Conservation (phyloP, 169 alveolate genomes). For the Plasmodium inui region DNA sequence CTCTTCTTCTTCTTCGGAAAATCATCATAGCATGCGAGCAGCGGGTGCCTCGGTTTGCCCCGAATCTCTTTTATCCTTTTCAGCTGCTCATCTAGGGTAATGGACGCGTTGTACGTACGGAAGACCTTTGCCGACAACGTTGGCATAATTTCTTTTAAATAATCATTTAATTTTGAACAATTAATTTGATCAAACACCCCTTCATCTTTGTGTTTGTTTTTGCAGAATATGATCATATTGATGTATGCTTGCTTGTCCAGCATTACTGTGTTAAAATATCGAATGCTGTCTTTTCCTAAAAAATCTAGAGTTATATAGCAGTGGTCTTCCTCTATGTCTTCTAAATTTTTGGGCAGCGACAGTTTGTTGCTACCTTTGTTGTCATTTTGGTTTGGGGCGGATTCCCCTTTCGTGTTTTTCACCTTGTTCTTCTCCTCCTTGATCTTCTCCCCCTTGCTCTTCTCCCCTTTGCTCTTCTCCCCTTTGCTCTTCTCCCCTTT, state of each 20-base stretch:
- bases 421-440: not conserved
- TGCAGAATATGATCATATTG: conserved; percentile 87
- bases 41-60: conserved; percentile 20
- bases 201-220: conserved; percentile 91
- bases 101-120: conserved; percentile 99
- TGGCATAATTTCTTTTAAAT: conserved; percentile 96
- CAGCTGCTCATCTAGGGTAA: conserved; percentile 95
- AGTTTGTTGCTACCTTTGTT: conserved; percentile 71
- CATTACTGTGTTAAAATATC: conserved; percentile 95
- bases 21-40: conserved; percentile 20
- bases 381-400: conserved; percentile 17
- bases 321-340: conserved; percentile 65
- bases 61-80: conserved; percentile 78
- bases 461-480: not conserved
- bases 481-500: not conserved
- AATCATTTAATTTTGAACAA: conserved; percentile 92
- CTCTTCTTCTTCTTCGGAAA: conserved; percentile 31
- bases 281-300: conserved; percentile 98
- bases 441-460: conserved; percentile 4
- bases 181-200: conserved; percentile 94
- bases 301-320: conserved; percentile 92
- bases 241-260: conserved; percentile 90
- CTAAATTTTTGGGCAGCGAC: conserved; percentile 38
- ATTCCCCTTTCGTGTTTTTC: not conserved
- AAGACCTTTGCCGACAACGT: conserved; percentile 99